Evolutionary conservation across 176 grass and related monocot genomes (phyloP).

Genomic region (Avena insularis): DNA sequence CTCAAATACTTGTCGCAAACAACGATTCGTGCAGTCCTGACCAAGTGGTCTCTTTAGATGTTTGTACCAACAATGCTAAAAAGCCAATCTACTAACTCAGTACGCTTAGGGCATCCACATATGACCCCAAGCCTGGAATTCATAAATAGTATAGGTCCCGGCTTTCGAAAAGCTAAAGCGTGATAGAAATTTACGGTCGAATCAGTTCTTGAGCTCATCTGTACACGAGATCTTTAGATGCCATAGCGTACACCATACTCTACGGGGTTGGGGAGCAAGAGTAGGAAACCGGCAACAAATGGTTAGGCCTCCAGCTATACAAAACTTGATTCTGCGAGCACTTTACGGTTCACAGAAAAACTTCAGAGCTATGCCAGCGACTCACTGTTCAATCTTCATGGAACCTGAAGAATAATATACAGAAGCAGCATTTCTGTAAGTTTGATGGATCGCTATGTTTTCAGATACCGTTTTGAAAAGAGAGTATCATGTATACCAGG

Average conservation of each 20-base stretch:
- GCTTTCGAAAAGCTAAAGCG: constrained; percentile 38
- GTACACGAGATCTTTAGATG: constrained; percentile 50
- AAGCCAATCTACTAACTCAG: constrained; percentile 29
- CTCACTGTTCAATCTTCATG: constrained; percentile 67
- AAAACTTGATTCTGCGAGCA: constrained; percentile 50
- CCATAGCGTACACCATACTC: constrained; percentile 28
- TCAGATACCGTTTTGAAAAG: not conserved
- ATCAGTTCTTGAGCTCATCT: constrained; percentile 51
- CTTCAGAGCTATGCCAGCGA: constrained; percentile 17
- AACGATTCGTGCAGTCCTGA: constrained; percentile 6
- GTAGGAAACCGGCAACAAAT: constrained; percentile 46
- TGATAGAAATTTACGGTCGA: constrained; percentile 33
- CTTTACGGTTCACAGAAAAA: constrained; percentile 42
- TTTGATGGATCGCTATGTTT: not conserved
- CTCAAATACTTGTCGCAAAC: not conserved
- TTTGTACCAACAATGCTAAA: constrained; percentile 16
- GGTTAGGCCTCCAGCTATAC: constrained; percentile 69
- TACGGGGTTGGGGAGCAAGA: constrained; percentile 36
- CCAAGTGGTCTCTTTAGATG: constrained; percentile 17
- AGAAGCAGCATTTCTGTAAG: constrained; percentile 38
- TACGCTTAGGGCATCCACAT: constrained; percentile 21
- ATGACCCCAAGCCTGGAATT: constrained; percentile 32
- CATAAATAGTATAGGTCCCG: constrained; percentile 30
- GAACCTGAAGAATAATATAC: constrained; percentile 41
- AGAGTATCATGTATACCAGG: constrained; percentile 42